Conservation (phyloP, 2,329 filamentous ascomycete species). For the Aspergillus phoenicis region DNA sequence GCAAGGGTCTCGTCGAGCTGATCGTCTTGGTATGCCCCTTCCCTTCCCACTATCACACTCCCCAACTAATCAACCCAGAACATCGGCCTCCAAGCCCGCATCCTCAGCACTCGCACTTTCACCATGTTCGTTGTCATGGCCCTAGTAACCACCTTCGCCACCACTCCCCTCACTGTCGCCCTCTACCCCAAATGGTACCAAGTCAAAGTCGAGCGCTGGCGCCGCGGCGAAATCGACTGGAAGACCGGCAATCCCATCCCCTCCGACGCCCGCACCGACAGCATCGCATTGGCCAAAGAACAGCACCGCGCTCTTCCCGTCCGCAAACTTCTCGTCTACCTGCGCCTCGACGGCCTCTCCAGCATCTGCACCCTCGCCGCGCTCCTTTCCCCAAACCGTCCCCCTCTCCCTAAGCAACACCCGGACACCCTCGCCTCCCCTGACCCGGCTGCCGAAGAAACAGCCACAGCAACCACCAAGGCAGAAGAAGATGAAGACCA, state of each 20-base stretch:
- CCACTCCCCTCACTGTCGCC: slow-evolving; percentile 72
- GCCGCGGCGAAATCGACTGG: slow-evolving; percentile 89
- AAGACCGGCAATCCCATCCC: slow-evolving; percentile 60
- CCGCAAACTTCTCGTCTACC: slow-evolving; percentile 72
- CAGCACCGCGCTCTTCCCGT: slow-evolving; percentile 58
- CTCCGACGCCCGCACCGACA: slow-evolving; percentile 46
- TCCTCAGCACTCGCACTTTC: slow-evolving; percentile 78
- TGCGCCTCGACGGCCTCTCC: slow-evolving; percentile 82
- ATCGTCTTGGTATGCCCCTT: slow-evolving; percentile 75
- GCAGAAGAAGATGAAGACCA: slow-evolving; percentile 19
- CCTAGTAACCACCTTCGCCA: slow-evolving; percentile 79
- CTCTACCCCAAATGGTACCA: slow-evolving; percentile 80
- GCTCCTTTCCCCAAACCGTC: slow-evolving; percentile 64
- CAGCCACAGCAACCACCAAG: slow-evolving; percentile 17
- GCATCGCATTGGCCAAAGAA: slow-evolving; percentile 45
- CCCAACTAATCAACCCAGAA: slow-evolving; percentile 51
- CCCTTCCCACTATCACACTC: no score
- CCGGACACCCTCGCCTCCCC: slow-evolving; percentile 28
- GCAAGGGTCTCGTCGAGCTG: slow-evolving; percentile 90
- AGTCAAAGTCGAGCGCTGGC: slow-evolving; percentile 72
- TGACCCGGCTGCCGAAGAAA: slow-evolving; percentile 29
- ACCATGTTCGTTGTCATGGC: slow-evolving; percentile 97
- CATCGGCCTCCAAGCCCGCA: slow-evolving; percentile 80
- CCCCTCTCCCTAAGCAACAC: slow-evolving; percentile 38
- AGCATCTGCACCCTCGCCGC: slow-evolving; percentile 81